These are phyloP conservation scores for Candida odintsovae DNA, from an alignment of 805 yeast species.

Conservation along the genomic window DNA sequence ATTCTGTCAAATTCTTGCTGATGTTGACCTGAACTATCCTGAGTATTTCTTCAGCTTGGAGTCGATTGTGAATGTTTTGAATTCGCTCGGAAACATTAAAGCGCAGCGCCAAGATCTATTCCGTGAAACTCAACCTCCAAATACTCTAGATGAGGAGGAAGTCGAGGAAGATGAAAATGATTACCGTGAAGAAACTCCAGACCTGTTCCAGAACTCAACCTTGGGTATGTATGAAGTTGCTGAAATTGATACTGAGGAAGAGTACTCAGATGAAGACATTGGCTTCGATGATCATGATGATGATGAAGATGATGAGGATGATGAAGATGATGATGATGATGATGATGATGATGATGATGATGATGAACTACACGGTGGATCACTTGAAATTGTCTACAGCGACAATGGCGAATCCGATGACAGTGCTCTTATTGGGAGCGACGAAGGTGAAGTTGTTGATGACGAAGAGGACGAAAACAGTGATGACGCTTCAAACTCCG, in stretches of 20 bases:
- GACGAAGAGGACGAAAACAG: constrained; percentile 10
- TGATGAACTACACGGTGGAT: constrained; percentile 17
- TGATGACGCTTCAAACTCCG: constrained; percentile 13
- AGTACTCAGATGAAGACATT: constrained; percentile 47
- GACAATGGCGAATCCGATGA: constrained; percentile 26
- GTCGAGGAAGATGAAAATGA: constrained; percentile 54
- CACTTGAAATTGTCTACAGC: constrained; percentile 20
- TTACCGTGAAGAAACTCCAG: constrained; percentile 64
- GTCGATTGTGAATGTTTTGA: constrained; percentile 52
- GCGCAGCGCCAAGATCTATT: constrained; percentile 52
- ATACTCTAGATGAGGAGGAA: constrained; percentile 48
- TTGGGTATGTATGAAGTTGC: constrained; percentile 90
- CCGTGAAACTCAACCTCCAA: constrained; percentile 35
- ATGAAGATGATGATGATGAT: constrained; percentile 26
- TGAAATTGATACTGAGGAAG: constrained; percentile 61
- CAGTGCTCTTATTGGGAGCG: constrained; percentile 22
- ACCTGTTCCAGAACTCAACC: constrained; percentile 81
- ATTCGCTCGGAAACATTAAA: constrained; percentile 50
- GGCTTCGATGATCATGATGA: constrained; percentile 38
- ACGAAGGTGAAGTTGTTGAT: constrained; percentile 25
- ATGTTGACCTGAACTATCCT: constrained; percentile 70
- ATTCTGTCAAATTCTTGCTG: constrained; percentile 55
- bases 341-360: constrained; percentile 29
- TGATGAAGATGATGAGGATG: constrained; percentile 27
- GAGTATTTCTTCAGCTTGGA: constrained; percentile 55